phyloP scores from a whole-genome alignment of 257 asterid species.

The Capsicum chinense region DNA sequence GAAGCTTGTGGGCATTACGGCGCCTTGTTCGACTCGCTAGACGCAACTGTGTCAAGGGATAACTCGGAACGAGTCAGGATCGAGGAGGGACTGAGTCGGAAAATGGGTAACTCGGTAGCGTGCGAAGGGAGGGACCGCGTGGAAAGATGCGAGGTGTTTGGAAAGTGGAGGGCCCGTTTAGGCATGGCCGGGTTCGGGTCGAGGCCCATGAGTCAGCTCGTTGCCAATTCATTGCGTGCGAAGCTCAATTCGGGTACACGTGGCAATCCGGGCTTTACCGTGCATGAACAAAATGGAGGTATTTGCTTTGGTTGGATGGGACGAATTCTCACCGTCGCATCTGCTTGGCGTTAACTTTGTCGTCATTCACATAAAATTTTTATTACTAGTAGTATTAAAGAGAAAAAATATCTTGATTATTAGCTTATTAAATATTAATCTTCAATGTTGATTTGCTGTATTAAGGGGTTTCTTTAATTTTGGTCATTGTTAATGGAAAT shows the following conservation, averaged over 20 bases:
- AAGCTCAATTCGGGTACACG: slow-evolving; percentile 70
- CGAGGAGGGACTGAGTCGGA: slow-evolving; percentile 83
- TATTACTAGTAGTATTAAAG: not conserved
- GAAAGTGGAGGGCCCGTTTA: slow-evolving; percentile 92
- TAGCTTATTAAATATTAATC: not conserved
- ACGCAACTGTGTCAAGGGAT: slow-evolving; percentile 54
- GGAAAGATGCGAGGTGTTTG: slow-evolving; percentile 82
- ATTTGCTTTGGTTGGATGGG: slow-evolving; percentile 90
- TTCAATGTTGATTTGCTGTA: slow-evolving; percentile 20
- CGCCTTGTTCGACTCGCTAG: slow-evolving; percentile 72
- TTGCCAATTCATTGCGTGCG: slow-evolving; percentile 57
- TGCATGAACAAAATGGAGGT: slow-evolving; percentile 69
- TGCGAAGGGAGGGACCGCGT: slow-evolving; percentile 91
- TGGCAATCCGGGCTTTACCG: slow-evolving; percentile 85
- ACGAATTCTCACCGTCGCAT: slow-evolving; percentile 80
- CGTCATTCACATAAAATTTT: not conserved
- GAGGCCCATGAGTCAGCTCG: slow-evolving; percentile 55
- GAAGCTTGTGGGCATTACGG: slow-evolving; percentile 66
- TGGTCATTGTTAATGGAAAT: not conserved
- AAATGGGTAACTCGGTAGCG: slow-evolving; percentile 78
- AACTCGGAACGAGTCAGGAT: slow-evolving; percentile 55
- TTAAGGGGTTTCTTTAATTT: not conserved
- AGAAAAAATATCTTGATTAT: slow-evolving; percentile 9
- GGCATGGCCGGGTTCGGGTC: slow-evolving; percentile 78
- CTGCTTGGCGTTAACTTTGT: slow-evolving; percentile 75